Percentiles rank a stretch among this genome's conserved stretches.
phyloP scores from a whole-genome alignment of 768 basidiomycete genomes.

The Vararia minispora region DNA sequence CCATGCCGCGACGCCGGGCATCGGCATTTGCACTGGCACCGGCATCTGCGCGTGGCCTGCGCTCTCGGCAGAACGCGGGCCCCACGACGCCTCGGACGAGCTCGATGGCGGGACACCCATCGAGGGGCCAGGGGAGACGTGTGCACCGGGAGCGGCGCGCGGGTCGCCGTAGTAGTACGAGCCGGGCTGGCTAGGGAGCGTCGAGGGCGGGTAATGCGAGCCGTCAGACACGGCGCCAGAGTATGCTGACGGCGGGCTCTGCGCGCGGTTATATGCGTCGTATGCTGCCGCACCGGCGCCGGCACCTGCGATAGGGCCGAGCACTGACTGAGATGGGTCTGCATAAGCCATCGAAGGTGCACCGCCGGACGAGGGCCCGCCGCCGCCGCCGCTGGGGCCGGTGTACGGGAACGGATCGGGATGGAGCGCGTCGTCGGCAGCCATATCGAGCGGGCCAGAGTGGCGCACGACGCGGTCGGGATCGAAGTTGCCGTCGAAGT shows the following conservation, averaged over 20 bases:
- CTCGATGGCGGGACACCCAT: neutral
- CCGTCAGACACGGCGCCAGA: too few relatives aligned
- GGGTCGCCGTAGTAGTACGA: slow-evolving; percentile 12
- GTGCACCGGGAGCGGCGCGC: neutral
- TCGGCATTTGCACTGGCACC: too few relatives aligned
- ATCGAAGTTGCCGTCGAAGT: slow-evolving; percentile 41
- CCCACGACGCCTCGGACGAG: slow-evolving; percentile 4
- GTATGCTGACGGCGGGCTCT: too few relatives aligned
- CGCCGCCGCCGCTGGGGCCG: slow-evolving; percentile 14
- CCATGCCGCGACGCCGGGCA: too few relatives aligned
- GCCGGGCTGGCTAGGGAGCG: too few relatives aligned
- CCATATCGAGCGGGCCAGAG: slow-evolving; percentile 12
- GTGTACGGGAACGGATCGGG: slow-evolving; percentile 15
- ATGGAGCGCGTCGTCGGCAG: slow-evolving; percentile 10
- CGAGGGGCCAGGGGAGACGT: neutral
- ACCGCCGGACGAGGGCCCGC: slow-evolving; percentile 6
- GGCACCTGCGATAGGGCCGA: slow-evolving; percentile 14
- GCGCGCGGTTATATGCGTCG: neutral
- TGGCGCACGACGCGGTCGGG: slow-evolving; percentile 30
- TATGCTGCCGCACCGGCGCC: slow-evolving; percentile 12
- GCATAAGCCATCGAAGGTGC: too few relatives aligned
- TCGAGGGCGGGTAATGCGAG: too few relatives aligned
- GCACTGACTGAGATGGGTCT: slow-evolving; percentile 16
- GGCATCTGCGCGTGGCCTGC: slow-evolving; percentile 15
- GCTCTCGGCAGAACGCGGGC: slow-evolving; percentile 2